These are phyloP conservation scores for Fusarium tricinctum DNA, from an alignment of 2,329 filamentous ascomycete genomes.

Conservation along the genomic window DNA sequence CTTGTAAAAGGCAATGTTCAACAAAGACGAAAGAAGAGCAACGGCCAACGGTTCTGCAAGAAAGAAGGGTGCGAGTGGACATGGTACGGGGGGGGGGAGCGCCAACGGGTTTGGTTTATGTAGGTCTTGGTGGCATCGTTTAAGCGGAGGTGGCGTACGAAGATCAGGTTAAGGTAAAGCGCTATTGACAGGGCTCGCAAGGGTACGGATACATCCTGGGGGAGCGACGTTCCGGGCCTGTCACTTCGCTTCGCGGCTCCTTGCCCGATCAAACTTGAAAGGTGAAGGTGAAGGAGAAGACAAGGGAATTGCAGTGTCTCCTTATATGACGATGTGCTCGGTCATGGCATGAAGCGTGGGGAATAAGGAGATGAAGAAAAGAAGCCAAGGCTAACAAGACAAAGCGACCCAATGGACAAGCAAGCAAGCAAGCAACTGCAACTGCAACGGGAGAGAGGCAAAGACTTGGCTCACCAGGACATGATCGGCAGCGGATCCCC, in stretches of 20 bases:
- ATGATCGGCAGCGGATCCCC: constrained; percentile 45
- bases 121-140: constrained; percentile 43
- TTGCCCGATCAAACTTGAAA: constrained; percentile 19
- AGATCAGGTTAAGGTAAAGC: constrained; percentile 44
- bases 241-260: constrained; percentile 27
- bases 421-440: neutral
- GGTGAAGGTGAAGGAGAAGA: neutral
- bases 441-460: constrained; percentile 32
- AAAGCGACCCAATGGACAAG: constrained; percentile 22
- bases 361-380: constrained; percentile 19
- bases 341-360: constrained; percentile 9
- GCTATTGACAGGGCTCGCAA: constrained; percentile 32
- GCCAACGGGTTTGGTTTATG: constrained; percentile 31
- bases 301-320: constrained; percentile 6
- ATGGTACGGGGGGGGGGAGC: constrained; percentile 27
- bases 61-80: constrained; percentile 21
- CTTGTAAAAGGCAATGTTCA: constrained; percentile 14
- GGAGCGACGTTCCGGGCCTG: constrained; percentile 16
- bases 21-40: constrained; percentile 8
- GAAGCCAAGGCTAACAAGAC: constrained; percentile 20
- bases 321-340: constrained; percentile 31
- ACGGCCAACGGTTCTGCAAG: constrained; percentile 18
- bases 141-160: constrained; percentile 48
- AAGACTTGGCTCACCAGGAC: constrained; percentile 46
- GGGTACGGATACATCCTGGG: neutral